Conservation (phyloP, 768 basidiomycete genomes). For the Flagelloscypha sp. region DNA sequence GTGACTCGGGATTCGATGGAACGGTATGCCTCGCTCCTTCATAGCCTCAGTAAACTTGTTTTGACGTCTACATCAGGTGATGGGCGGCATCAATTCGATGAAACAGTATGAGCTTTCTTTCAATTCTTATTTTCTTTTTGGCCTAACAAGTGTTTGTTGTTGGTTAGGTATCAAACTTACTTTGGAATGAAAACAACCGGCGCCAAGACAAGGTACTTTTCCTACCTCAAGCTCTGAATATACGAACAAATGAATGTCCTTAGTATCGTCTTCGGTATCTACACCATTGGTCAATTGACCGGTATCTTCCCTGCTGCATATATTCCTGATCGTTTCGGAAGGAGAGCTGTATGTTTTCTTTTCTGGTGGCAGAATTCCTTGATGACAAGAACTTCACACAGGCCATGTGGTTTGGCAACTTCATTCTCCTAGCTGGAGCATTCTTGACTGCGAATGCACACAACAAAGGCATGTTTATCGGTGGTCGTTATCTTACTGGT, state of each 20-base stretch:
- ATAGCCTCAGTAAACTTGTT: constrained; percentile 1
- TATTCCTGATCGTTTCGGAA: constrained; percentile 40
- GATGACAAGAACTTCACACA: too few species aligned
- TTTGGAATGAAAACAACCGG: constrained; percentile 37
- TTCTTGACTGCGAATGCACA: constrained; percentile 41
- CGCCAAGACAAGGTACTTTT: constrained; percentile 34
- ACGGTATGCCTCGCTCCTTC: constrained; percentile 26
- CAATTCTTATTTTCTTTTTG: too few species aligned
- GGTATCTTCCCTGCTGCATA: constrained; percentile 22
- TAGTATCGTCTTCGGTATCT: constrained; percentile 48
- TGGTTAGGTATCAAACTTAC: constrained; percentile 32
- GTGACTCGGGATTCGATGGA: constrained; percentile 46
- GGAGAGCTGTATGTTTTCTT: too few species aligned
- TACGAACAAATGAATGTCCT: neutral
- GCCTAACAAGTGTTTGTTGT: too few species aligned
- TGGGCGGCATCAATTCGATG: constrained; percentile 49
- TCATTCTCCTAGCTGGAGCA: too few species aligned
- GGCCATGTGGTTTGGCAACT: too few species aligned
- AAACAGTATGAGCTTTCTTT: too few species aligned
- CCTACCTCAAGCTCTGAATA: neutral
- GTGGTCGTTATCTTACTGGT: constrained; percentile 45
- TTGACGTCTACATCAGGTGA: constrained; percentile 25
- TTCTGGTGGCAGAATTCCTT: too few species aligned
- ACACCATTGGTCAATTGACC: constrained; percentile 24
- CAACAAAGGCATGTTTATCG: constrained; percentile 31